Percentiles rank a stretch among this genome's conserved stretches.
Evolutionary conservation across 257 asterid genomes (phyloP).

Genomic region (Lithospermum erythrorhizon): DNA sequence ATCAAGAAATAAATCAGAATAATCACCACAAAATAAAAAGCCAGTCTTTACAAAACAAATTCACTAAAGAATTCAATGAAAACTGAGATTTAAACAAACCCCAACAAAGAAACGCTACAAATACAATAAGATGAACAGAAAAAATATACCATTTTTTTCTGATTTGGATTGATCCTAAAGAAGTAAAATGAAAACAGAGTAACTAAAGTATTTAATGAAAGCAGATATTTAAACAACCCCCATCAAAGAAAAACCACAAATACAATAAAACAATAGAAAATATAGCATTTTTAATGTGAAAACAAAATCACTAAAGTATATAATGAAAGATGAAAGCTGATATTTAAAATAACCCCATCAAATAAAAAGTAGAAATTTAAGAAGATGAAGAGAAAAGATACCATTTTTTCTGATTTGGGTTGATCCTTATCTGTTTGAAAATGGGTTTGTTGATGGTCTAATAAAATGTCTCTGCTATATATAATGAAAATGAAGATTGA

Average conservation of each 20-base stretch:
- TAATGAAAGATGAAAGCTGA: no score
- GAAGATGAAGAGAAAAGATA: neutral
- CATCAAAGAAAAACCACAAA: no score
- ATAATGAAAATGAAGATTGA: constrained; percentile 52
- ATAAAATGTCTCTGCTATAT: constrained; percentile 43
- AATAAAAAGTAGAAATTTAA: neutral
- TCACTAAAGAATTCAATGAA: no score
- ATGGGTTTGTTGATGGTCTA: constrained; percentile 29
- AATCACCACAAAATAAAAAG: neutral
- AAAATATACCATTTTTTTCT: constrained; percentile 25
- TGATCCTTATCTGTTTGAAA: constrained; percentile 12
- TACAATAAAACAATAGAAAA: no score
- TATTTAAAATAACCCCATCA: no score
- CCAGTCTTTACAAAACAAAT: neutral
- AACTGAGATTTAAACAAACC: neutral
- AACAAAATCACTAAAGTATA: no score
- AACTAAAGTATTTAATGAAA: neutral
- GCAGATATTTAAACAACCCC: no score
- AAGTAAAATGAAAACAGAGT: no score
- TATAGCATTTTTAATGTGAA: no score
- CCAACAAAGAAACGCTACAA: neutral
- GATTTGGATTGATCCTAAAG: constrained; percentile 25
- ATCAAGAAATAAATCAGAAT: no score
- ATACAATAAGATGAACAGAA: neutral
- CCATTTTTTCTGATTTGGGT: constrained; percentile 30